phyloP scores from a whole-genome alignment of 305 asterid genomes.

The Fraxinus angustifolia region DNA sequence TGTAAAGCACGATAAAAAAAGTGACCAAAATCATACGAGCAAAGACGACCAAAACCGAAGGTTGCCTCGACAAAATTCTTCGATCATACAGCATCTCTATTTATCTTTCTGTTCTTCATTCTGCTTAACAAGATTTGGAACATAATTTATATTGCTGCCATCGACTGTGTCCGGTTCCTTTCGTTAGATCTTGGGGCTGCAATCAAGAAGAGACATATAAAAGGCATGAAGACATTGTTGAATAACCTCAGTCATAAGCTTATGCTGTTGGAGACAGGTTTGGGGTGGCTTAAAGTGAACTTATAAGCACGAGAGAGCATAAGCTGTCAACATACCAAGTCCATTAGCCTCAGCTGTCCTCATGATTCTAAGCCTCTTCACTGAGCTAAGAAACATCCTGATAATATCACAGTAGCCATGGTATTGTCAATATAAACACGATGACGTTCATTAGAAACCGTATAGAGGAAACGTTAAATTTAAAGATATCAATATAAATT shows the following conservation, averaged over 20 bases:
- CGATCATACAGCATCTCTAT: constrained; percentile 23
- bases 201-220: neutral
- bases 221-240: neutral
- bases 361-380: constrained; percentile 73
- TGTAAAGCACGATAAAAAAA: constrained; percentile 26
- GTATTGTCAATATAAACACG: neutral
- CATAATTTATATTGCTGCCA: constrained; percentile 29
- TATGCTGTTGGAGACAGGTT: neutral
- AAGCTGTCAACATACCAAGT: constrained; percentile 40
- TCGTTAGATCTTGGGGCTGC: constrained; percentile 53
- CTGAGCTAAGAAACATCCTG: constrained; percentile 73
- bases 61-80: constrained; percentile 26
- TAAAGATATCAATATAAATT: neutral
- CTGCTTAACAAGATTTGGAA: neutral
- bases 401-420: constrained; percentile 19
- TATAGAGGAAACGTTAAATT: neutral
- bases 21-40: constrained; percentile 36
- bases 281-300: neutral
- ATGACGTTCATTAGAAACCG: neutral
- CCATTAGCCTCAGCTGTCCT: constrained; percentile 70
- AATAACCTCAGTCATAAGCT: neutral
- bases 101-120: constrained; percentile 23
- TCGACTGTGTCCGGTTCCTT: constrained; percentile 34
- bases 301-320: neutral
- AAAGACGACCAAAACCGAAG: constrained; percentile 21